Conservation (phyloP, 352 stramenopile genomes). For the Globisporangium orthogonon region DNA sequence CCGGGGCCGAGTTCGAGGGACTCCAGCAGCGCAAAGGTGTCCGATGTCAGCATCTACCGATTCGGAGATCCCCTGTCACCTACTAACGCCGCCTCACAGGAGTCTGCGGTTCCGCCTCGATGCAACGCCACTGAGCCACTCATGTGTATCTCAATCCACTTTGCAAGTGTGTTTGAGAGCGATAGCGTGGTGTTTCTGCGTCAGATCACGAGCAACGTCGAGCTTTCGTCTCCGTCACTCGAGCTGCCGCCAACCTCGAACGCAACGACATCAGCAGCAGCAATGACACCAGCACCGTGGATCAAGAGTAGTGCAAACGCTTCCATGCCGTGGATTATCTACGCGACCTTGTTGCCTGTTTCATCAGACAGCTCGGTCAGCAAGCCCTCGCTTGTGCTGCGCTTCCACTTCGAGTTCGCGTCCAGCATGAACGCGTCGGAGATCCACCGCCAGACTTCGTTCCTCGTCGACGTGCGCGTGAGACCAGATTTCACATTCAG, state of each 20-base stretch:
- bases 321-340: slow-evolving; percentile 2
- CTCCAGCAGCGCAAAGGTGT: not conserved
- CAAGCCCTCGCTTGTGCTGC: not conserved
- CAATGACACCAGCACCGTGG: not conserved
- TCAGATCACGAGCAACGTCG: slow-evolving; percentile 2
- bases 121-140: not conserved
- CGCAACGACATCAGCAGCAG: not conserved
- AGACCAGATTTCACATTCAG: not conserved
- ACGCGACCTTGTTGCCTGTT: not conserved
- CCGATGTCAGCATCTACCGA: slow-evolving; percentile 3
- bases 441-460: not conserved
- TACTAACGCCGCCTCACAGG: not conserved
- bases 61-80: not conserved
- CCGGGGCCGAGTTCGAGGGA: not conserved
- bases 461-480: slow-evolving; percentile 5
- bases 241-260: not conserved
- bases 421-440: not conserved
- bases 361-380: not conserved
- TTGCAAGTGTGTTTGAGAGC: slow-evolving; percentile 1
- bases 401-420: slow-evolving; percentile 8
- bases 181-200: slow-evolving; percentile 5
- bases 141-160: slow-evolving; percentile 2
- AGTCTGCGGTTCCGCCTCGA: not conserved
- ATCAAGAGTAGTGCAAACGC: not conserved
- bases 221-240: slow-evolving; percentile 3